Conservation (phyloP, 2,329 filamentous ascomycete genomes). For the Fusarium pseudocircinatum region DNA sequence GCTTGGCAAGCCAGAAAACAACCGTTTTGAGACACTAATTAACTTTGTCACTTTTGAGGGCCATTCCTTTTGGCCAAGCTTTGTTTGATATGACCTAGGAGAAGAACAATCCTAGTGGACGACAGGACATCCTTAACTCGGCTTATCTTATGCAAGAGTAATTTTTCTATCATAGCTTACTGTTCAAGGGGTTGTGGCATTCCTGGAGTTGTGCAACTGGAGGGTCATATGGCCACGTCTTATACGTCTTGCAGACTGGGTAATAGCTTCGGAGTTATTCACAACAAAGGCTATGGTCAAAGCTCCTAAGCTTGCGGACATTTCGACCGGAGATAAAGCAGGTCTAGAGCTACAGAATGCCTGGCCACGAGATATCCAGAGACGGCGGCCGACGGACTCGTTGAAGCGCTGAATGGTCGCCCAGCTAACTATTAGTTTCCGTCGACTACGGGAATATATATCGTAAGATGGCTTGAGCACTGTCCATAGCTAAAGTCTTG, state of each 20-base stretch:
- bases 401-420: not conserved
- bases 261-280: not conserved
- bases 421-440: constrained; percentile 10
- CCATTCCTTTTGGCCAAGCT: not conserved
- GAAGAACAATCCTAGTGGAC: not conserved
- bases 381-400: not conserved
- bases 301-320: not conserved
- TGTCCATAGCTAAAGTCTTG: not conserved
- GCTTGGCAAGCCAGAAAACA: not conserved
- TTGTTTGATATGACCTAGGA: not conserved
- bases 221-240: not conserved
- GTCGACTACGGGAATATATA: not conserved
- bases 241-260: not conserved
- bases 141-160: not conserved
- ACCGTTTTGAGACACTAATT: constrained; percentile 23
- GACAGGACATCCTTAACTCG: not conserved
- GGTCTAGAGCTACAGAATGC: not conserved
- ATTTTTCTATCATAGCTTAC: not conserved
- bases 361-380: not conserved
- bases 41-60: constrained; percentile 2
- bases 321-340: not conserved
- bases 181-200: not conserved
- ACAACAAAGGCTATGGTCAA: not conserved
- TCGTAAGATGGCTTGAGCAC: not conserved
- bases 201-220: not conserved